phyloP scores from a whole-genome alignment of 495 filamentous ascomycete species.

The Neurospora sp. region DNA sequence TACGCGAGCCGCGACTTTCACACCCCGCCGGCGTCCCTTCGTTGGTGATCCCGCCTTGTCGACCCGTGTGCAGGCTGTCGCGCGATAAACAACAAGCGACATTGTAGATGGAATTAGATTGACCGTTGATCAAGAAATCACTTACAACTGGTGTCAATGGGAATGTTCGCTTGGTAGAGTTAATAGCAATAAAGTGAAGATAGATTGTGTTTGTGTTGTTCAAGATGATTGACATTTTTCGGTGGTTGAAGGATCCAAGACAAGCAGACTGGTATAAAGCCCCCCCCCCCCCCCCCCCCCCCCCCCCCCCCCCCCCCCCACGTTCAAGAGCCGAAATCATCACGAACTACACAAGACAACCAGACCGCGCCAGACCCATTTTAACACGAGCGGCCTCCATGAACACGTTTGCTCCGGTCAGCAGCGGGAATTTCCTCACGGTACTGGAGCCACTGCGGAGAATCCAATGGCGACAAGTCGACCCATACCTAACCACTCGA shows the following conservation, averaged over 20 bases:
- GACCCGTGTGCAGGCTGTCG: neutral
- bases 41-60: neutral
- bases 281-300: too few species aligned
- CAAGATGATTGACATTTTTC: too few species aligned
- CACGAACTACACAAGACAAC: too few species aligned
- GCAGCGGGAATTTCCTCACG: too few species aligned
- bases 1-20: neutral
- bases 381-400: too few species aligned
- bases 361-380: too few species aligned
- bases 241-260: neutral
- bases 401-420: too few species aligned
- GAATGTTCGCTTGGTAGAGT: neutral
- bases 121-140: neutral
- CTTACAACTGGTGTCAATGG: neutral
- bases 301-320: too few species aligned
- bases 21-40: neutral
- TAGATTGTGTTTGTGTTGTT: neutral
- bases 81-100: neutral
- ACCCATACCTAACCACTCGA: too few species aligned
- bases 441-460: too few species aligned
- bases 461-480: too few species aligned
- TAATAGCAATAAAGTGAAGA: neutral
- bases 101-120: neutral
- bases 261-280: neutral
- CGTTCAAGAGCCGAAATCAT: too few species aligned